Conservation (phyloP, 768 basidiomycete species). For the Strobilomyces dryophilus region DNA sequence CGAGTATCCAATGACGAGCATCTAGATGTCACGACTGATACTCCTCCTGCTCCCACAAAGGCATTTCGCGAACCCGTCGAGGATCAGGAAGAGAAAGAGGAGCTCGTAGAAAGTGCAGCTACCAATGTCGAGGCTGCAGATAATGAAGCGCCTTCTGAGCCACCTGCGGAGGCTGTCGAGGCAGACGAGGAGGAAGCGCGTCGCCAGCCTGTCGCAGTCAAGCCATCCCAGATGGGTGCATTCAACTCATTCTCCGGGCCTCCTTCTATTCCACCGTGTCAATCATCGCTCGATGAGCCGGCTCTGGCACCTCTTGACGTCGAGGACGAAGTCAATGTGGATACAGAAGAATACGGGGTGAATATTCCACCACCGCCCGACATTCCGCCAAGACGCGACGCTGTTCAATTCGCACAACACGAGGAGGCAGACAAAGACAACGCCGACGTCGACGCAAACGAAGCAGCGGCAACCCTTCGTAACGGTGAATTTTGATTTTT, state of each 20-base stretch:
- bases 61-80: constrained; percentile 7
- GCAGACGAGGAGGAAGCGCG: constrained; percentile 43
- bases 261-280: constrained; percentile 21
- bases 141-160: constrained; percentile 1
- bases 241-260: constrained; percentile 49
- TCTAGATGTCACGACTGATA: not conserved
- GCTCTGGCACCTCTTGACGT: constrained; percentile 10
- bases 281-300: constrained; percentile 11
- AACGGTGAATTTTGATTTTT: constrained; percentile 44
- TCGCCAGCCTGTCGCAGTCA: constrained; percentile 55
- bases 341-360: constrained; percentile 24
- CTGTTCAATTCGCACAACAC: constrained; percentile 15
- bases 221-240: constrained; percentile 58
- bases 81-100: constrained; percentile 15
- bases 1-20: constrained; percentile 1
- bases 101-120: constrained; percentile 2
- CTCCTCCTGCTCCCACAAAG: not conserved
- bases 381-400: constrained; percentile 21
- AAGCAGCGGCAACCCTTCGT: constrained; percentile 19
- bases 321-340: constrained; percentile 23
- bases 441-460: too few species aligned
- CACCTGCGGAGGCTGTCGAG: not conserved
- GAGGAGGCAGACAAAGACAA: constrained; percentile 15
- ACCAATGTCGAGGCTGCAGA: constrained; percentile 1
- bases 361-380: constrained; percentile 16